Base-by-base conservation (phyloP, 495 filamentous ascomycete species). In the Penicillium odoratum region DNA sequence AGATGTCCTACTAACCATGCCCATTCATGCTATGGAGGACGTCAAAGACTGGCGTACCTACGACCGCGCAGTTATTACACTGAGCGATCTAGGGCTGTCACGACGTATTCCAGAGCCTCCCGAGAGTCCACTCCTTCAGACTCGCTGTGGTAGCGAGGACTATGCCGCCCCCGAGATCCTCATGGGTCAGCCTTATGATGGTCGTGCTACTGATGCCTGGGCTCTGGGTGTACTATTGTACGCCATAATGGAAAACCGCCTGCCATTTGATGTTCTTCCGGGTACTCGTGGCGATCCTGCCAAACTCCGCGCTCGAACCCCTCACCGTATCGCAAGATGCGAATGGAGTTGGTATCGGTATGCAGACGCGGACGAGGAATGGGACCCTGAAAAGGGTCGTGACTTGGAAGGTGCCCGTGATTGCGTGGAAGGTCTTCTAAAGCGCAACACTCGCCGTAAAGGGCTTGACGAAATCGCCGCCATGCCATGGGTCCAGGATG, bases 161-260 rank as follows among this genome's bases (percentile, higher is more conserved):
- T 98, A 98, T 66, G 95, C 94, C 4, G 92, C 94, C 0, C 94
- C 94, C 0, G 94, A 98, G 70, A 90, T 98, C 45, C 87, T 98
- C 25, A 90, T 98, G 80, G 92, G 92, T 18, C 92, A 96, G 66
- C 83, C 91, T 5, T 98, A 98, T 68, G 94, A 98, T 69, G 94
- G 95, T 34, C 92, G 95, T 18, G 80, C 84, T 7, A 93, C 90
- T 4, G 94, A 98, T 65, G 92, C 92, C 18, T 98, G 94, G 94
- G 93, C 93, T 1, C 81, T 97, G 5, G 94, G 94, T 48, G 94
- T 98, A 3, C 74, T 97, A 8, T 82, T 98, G 0, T 98, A 97
- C 68, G 91, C 95, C 8, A 85, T 98, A 21, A 87, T 98, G 75
- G 94, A 98, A 74, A 88, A 87, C 25, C 82, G 93, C 45, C 75